Percentiles rank a stretch among this genome's conserved stretches.
phyloP scores from a whole-genome alignment of 768 basidiomycete species.

The Mycena belliarum region DNA sequence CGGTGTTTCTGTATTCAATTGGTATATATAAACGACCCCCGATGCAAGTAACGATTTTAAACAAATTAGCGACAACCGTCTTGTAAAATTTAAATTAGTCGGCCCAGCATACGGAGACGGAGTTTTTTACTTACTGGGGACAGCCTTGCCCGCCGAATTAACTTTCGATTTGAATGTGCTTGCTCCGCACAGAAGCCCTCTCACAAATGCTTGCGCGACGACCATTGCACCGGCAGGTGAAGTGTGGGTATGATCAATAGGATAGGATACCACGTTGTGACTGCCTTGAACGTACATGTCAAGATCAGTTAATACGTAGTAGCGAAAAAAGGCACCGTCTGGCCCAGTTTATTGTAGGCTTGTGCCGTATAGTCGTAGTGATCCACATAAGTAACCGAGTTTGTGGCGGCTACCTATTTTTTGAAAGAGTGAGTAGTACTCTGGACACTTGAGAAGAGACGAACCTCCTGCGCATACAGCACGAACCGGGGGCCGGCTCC shows the following conservation, averaged over 20 bases:
- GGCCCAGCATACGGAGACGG: too few relatives aligned
- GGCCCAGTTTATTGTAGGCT: conserved; percentile 41
- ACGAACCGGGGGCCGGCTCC: conserved; percentile 45
- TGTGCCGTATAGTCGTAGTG: conserved; percentile 49
- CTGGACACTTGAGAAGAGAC: not conserved
- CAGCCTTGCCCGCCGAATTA: conserved; percentile 38
- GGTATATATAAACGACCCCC: too few relatives aligned
- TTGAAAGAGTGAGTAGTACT: not conserved
- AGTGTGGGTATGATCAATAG: conserved; percentile 50
- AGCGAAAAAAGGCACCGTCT: conserved; percentile 22
- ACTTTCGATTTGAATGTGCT: conserved; percentile 35
- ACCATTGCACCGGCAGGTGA: conserved; percentile 44
- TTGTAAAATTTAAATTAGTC: conserved; percentile 1
- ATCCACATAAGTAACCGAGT: conserved; percentile 42
- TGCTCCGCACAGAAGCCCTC: conserved; percentile 43
- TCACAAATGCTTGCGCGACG: conserved; percentile 49
- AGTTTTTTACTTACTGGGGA: conserved; percentile 32
- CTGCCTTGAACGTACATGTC: conserved; percentile 3
- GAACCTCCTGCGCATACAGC: conserved; percentile 36
- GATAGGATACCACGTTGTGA: conserved; percentile 41
- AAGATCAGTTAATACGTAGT: conserved; percentile 20
- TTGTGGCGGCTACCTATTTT: conserved; percentile 34
- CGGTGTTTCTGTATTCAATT: too few relatives aligned
- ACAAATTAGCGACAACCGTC: conserved; percentile 23
- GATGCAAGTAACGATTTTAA: not conserved